Conservation (phyloP, 2,329 filamentous ascomycete species). For the Fusarium proliferatum region DNA sequence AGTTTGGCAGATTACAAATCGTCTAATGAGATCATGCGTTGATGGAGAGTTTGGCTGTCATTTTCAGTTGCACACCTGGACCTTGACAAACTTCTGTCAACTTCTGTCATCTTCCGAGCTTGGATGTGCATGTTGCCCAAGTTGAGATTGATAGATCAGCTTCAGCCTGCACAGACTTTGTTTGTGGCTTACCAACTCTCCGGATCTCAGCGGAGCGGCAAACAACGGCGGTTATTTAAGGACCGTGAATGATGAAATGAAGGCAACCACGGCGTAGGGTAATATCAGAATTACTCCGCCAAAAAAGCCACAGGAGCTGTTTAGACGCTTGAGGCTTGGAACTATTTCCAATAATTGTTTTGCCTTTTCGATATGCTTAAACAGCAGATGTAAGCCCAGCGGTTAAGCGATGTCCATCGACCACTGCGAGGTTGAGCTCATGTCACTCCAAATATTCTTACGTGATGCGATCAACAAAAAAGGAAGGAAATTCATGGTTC, state of each 20-base stretch:
- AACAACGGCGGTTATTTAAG: not conserved
- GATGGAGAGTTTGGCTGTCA: not conserved
- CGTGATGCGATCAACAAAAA: not conserved
- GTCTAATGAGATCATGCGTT: not conserved
- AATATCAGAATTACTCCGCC: not conserved
- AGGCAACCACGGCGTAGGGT: not conserved
- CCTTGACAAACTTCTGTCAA: not conserved
- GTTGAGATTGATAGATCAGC: not conserved
- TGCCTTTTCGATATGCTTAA: not conserved
- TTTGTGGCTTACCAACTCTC: not conserved
- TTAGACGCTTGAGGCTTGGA: not conserved
- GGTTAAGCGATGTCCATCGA: not conserved
- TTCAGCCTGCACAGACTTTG: not conserved
- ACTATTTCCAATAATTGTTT: not conserved
- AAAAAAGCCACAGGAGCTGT: not conserved
- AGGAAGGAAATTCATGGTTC: not conserved
- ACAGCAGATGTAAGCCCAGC: not conserved
- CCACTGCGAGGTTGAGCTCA: not conserved
- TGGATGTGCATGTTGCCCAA: not conserved
- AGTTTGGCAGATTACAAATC: not conserved
- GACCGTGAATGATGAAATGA: not conserved
- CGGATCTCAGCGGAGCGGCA: not conserved
- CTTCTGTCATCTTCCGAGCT: not conserved
- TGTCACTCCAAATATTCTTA: not conserved
- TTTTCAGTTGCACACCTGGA: not conserved